Conservation (phyloP, 345 rosid genomes). For the Fremontodendron californicum region DNA sequence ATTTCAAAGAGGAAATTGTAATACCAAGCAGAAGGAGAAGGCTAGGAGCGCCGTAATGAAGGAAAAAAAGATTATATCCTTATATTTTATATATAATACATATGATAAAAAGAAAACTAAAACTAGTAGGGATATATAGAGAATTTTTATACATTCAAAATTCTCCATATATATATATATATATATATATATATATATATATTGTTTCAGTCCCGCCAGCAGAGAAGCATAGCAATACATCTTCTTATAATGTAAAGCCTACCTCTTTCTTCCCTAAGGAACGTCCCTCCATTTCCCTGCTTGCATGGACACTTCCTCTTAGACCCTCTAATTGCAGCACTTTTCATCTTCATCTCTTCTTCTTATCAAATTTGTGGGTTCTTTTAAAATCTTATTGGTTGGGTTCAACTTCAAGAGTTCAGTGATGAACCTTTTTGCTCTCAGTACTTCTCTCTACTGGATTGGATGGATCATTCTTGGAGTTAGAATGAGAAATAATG, state of each 20-base stretch:
- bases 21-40: neutral
- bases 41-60: neutral
- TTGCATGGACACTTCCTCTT: slow-evolving; percentile 38
- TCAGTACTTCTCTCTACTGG: neutral
- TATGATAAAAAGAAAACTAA: neutral
- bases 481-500: slow-evolving; percentile 10
- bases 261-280: slow-evolving; percentile 44
- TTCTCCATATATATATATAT: neutral
- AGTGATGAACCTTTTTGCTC: neutral
- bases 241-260: slow-evolving; percentile 53
- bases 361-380: neutral
- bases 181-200: too few relatives aligned
- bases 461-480: slow-evolving; percentile 3
- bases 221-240: slow-evolving; percentile 53
- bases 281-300: slow-evolving; percentile 41
- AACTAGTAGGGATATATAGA: neutral
- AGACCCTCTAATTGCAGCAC: slow-evolving; percentile 23
- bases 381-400: neutral
- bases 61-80: neutral
- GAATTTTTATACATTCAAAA: neutral
- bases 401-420: neutral
- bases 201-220: slow-evolving; percentile 40
- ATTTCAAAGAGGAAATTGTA: neutral
- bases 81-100: neutral
- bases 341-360: slow-evolving; percentile 28